A percentile compares a stretch with the other conserved stretches of the same genome.
Evolutionary conservation across 495 filamentous ascomycete genomes (phyloP).

Genomic region (Aspergillus ellipticus): DNA sequence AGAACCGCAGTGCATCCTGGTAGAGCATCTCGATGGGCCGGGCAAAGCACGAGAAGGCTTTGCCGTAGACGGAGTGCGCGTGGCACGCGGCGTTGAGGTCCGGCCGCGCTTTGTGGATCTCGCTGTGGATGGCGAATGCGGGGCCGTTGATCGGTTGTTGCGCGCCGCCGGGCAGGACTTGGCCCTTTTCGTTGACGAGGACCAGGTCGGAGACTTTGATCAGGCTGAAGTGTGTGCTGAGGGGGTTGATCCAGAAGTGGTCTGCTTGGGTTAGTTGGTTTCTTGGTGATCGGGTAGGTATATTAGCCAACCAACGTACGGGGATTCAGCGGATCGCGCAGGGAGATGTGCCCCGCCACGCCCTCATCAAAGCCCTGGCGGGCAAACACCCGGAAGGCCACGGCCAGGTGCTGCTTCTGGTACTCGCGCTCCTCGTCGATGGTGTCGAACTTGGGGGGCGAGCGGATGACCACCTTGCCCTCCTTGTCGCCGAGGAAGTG

Average conservation of each 20-base stretch:
- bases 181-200: slow-evolving; percentile 33
- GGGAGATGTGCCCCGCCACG: slow-evolving; percentile 61
- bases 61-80: slow-evolving; percentile 30
- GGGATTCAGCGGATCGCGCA: slow-evolving; percentile 59
- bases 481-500: slow-evolving; percentile 3
- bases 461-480: slow-evolving; percentile 1
- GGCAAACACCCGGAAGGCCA: slow-evolving; percentile 56
- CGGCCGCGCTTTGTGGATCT: slow-evolving; percentile 31
- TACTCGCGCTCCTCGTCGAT: slow-evolving; percentile 55
- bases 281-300: not conserved
- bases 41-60: slow-evolving; percentile 31
- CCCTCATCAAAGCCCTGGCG: slow-evolving; percentile 61
- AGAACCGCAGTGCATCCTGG: slow-evolving; percentile 48
- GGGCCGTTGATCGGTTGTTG: slow-evolving; percentile 48
- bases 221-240: slow-evolving; percentile 35
- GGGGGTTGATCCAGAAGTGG: slow-evolving; percentile 56
- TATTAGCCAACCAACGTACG: not conserved
- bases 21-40: slow-evolving; percentile 35
- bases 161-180: slow-evolving; percentile 34
- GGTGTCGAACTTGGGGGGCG: slow-evolving; percentile 44
- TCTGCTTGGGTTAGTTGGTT: slow-evolving; percentile 9
- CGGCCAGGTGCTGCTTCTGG: slow-evolving; percentile 59
- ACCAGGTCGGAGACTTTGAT: slow-evolving; percentile 37
- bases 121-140: slow-evolving; percentile 55
- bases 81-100: slow-evolving; percentile 38